Percentiles rank a stretch among this genome's conserved stretches.
Evolutionary conservation across 148 eudicot genomes (phyloP).

Genomic region (Rhododendron simsii): DNA sequence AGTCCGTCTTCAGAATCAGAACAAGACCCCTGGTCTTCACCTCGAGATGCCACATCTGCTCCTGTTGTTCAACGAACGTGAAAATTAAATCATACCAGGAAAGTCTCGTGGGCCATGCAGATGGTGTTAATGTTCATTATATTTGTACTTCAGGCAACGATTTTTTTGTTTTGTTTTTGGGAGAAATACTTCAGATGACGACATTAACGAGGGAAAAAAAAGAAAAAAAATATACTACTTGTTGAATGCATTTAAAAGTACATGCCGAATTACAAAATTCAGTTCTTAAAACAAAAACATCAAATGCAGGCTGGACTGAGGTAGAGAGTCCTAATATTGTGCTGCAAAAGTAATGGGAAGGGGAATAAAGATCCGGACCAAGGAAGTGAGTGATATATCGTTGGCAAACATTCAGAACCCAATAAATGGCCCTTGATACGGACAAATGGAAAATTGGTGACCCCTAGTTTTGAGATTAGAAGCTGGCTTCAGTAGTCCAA

Average conservation of each 20-base stretch:
- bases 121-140: not conserved
- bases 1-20: slow-evolving; percentile 86
- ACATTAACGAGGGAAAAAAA: not conserved
- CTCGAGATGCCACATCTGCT: slow-evolving; percentile 19
- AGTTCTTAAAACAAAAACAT: not conserved
- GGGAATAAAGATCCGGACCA: not conserved
- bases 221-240: not conserved
- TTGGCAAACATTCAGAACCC: not conserved
- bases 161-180: not conserved
- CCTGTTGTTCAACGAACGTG: slow-evolving; percentile 10
- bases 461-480: not conserved
- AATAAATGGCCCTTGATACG: not conserved
- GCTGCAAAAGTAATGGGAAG: not conserved
- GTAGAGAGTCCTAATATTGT: not conserved
- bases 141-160: not conserved
- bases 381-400: not conserved
- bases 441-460: not conserved
- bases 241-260: not conserved
- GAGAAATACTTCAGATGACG: not conserved
- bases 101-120: not conserved
- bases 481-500: not conserved
- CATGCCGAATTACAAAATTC: not conserved
- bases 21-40: slow-evolving; percentile 42
- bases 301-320: not conserved
- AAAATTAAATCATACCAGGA: not conserved